Conservation (phyloP, 768 basidiomycete species). For the Termitomyces sp. region DNA sequence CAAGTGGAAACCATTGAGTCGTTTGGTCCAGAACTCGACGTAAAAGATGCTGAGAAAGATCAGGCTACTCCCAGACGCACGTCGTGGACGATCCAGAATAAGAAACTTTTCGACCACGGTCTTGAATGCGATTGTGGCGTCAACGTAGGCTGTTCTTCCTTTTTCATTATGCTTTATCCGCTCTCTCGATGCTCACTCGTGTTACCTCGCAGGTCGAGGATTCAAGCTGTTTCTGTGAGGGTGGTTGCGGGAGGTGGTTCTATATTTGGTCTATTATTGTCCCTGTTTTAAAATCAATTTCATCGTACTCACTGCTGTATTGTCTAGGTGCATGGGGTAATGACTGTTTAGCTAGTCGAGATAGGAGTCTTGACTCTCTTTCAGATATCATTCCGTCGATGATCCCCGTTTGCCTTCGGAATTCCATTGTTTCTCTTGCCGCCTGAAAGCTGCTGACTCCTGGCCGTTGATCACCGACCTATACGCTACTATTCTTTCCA, state of each 20-base stretch:
- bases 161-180: not conserved
- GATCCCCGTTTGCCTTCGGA: slow-evolving; percentile 54
- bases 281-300: not conserved
- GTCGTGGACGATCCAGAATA: not conserved
- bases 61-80: slow-evolving; percentile 11
- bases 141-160: slow-evolving; percentile 36
- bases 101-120: slow-evolving; percentile 27
- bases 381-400: slow-evolving; percentile 55
- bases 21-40: slow-evolving; percentile 16
- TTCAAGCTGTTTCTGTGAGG: slow-evolving; percentile 57
- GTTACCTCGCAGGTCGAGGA: slow-evolving; percentile 44
- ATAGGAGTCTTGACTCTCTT: not conserved
- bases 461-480: slow-evolving; percentile 66
- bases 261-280: slow-evolving; percentile 70
- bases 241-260: slow-evolving; percentile 68
- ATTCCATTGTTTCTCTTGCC: slow-evolving; percentile 76
- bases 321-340: slow-evolving; percentile 59
- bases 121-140: slow-evolving; percentile 71
- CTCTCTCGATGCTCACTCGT: not conserved
- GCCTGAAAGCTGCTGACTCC: slow-evolving; percentile 55
- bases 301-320: not conserved
- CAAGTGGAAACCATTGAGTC: slow-evolving; percentile 37
- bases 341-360: not conserved
- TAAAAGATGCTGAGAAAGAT: slow-evolving; percentile 8
- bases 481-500: slow-evolving; percentile 52